Conservation (phyloP, 192 early-diverging fungal species). For the Spizellomyces sp. region DNA sequence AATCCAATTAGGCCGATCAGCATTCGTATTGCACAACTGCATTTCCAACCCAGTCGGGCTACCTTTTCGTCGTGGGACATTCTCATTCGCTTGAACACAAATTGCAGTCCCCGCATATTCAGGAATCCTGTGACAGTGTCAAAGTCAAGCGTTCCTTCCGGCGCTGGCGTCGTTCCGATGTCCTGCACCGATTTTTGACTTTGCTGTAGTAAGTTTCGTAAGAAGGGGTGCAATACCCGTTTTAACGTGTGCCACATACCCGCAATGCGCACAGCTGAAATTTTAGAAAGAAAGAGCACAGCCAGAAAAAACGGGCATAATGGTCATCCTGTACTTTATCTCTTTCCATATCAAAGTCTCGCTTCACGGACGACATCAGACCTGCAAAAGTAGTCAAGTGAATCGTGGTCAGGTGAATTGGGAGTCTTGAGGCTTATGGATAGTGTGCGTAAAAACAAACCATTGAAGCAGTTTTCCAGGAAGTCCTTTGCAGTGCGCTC, state of each 20-base stretch:
- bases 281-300: slow-evolving; percentile 46
- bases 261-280: slow-evolving; percentile 23
- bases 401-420: not conserved
- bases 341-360: slow-evolving; percentile 48
- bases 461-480: slow-evolving; percentile 50
- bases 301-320: slow-evolving; percentile 35
- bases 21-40: not conserved
- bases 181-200: not conserved
- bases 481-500: slow-evolving; percentile 34
- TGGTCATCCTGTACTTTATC: slow-evolving; percentile 40
- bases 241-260: not conserved
- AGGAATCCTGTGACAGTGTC: slow-evolving; percentile 47
- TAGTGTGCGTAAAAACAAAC: slow-evolving; percentile 4
- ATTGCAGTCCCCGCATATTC: slow-evolving; percentile 37
- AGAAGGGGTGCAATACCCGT: not conserved
- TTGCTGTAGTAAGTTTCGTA: not conserved
- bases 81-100: slow-evolving; percentile 38
- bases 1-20: not conserved
- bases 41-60: not conserved
- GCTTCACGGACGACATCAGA: slow-evolving; percentile 39
- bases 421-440: not conserved
- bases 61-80: slow-evolving; percentile 44
- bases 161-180: not conserved
- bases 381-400: slow-evolving; percentile 16
- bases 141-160: slow-evolving; percentile 34